Evolutionary conservation across 768 basidiomycete species (phyloP).

Genomic region (Cyclocybe aegerita): DNA sequence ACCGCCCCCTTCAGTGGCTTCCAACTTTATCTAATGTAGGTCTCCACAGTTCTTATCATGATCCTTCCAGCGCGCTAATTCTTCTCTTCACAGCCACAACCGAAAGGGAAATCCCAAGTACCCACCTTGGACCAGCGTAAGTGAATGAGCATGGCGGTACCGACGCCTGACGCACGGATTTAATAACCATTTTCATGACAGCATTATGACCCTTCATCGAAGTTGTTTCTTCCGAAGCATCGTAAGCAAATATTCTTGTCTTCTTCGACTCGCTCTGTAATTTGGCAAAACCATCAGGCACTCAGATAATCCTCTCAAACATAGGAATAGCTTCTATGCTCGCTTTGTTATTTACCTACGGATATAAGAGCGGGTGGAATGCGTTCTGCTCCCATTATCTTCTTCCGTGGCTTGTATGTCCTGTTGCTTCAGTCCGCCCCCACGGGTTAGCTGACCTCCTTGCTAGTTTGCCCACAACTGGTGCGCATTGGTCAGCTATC

Average conservation of each 20-base stretch:
- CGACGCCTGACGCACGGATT: neutral
- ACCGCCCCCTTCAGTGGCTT: constrained; percentile 32
- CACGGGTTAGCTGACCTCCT: neutral
- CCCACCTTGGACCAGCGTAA: constrained; percentile 42
- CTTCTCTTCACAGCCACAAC: constrained; percentile 31
- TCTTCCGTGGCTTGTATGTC: constrained; percentile 47
- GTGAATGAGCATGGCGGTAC: constrained; percentile 11
- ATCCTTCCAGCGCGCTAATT: neutral
- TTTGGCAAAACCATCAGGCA: constrained; percentile 23
- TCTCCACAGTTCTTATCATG: neutral
- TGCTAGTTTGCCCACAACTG: constrained; percentile 45
- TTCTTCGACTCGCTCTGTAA: neutral
- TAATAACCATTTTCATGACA: constrained; percentile 14
- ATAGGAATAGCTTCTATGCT: constrained; percentile 40
- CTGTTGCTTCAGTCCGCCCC: neutral
- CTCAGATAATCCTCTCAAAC: constrained; percentile 41
- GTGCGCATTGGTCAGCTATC: constrained; percentile 16
- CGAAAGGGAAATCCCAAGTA: constrained; percentile 47
- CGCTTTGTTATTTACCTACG: constrained; percentile 28
- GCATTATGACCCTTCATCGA: constrained; percentile 44
- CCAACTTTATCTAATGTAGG: constrained; percentile 44
- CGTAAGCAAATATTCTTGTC: constrained; percentile 23
- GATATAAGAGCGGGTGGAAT: constrained; percentile 26
- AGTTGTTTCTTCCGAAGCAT: constrained; percentile 45
- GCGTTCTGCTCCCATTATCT: constrained; percentile 42